Conservation (phyloP, 2,329 filamentous ascomycete species). For the Colletotrichum abscissum region DNA sequence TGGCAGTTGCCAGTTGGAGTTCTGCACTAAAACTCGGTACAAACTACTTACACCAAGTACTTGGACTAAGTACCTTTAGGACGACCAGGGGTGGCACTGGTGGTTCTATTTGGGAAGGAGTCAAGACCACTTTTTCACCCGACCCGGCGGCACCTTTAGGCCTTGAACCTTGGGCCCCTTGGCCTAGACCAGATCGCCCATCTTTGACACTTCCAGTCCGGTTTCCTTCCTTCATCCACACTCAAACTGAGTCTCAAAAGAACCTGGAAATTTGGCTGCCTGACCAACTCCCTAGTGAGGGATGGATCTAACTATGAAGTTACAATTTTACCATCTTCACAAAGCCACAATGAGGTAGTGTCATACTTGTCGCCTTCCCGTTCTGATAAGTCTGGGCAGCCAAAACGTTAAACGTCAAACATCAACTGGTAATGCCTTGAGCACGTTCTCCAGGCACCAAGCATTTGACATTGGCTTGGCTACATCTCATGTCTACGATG, state of each 20-base stretch:
- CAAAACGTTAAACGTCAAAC: background rate
- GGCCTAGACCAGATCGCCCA: background rate
- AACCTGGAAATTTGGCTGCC: background rate
- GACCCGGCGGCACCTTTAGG: background rate
- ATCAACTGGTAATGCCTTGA: background rate
- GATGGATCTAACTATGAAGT: no score
- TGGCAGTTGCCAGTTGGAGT: background rate
- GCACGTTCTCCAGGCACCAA: background rate
- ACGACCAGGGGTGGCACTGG: background rate
- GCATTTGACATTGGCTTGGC: background rate
- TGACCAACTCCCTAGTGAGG: background rate
- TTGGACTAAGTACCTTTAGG: background rate
- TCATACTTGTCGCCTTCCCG: background rate
- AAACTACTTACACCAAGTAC: background rate
- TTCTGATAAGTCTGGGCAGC: background rate
- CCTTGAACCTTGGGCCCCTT: no score
- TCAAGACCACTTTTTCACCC: background rate
- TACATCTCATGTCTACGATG: background rate
- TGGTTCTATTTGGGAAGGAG: background rate
- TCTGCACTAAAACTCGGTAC: background rate
- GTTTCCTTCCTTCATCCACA: no score
- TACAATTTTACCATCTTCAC: no score
- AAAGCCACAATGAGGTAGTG: no score
- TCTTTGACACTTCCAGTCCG: background rate
- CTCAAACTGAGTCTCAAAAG: background rate